Evolutionary conservation across 768 basidiomycete species (phyloP).

Genomic region (Mycena pura): DNA sequence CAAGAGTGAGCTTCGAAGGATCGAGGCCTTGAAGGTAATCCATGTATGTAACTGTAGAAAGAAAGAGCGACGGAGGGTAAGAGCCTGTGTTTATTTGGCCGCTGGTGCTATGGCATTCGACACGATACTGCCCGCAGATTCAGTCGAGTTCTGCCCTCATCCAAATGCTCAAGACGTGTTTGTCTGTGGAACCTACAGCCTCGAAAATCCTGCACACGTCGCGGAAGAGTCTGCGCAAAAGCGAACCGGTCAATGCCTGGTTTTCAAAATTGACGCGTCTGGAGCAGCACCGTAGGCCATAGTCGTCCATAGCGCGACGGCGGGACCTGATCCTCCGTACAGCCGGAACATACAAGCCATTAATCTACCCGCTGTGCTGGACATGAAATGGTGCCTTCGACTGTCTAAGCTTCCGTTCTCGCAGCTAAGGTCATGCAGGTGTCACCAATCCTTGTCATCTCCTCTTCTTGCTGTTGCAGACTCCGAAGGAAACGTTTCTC

Average conservation of each 20-base stretch:
- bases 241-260: slow-evolving; percentile 75
- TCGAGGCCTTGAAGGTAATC: slow-evolving; percentile 79
- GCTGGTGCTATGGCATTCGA: no score
- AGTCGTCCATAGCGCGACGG: slow-evolving; percentile 18
- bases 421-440: slow-evolving; percentile 49
- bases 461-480: slow-evolving; percentile 77
- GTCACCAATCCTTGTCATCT: slow-evolving; percentile 52
- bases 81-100: background rate
- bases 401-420: background rate
- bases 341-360: slow-evolving; percentile 73
- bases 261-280: slow-evolving; percentile 55
- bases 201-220: slow-evolving; percentile 49
- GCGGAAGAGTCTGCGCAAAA: slow-evolving; percentile 37
- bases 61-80: slow-evolving; percentile 10
- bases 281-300: slow-evolving; percentile 8
- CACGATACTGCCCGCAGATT: slow-evolving; percentile 87
- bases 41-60: no score
- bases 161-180: slow-evolving; percentile 65
- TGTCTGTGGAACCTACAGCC: slow-evolving; percentile 91
- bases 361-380: slow-evolving; percentile 81
- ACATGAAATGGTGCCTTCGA: slow-evolving; percentile 88
- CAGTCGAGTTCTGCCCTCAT: slow-evolving; percentile 89
- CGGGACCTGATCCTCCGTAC: slow-evolving; percentile 10
- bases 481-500: slow-evolving; percentile 79
- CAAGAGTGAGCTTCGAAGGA: slow-evolving; percentile 70